Evolutionary conservation across 1,284 basidiomycete species (phyloP).

Genomic region (Salmacisia buchloeana): DNA sequence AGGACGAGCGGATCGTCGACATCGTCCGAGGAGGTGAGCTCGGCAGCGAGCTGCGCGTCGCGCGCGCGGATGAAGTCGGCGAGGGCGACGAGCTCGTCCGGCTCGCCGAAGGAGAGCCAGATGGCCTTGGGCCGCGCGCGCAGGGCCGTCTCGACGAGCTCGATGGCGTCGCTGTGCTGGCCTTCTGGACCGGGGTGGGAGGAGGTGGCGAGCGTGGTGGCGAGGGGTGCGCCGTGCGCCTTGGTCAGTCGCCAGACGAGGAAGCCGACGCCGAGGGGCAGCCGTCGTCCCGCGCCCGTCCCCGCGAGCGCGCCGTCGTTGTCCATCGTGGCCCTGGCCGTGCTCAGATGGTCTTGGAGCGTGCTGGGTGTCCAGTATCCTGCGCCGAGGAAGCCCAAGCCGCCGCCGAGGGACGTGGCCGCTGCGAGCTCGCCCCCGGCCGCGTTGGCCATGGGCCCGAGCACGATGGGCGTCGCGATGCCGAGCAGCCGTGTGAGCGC

Average conservation of each 20-base stretch:
- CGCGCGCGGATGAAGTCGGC: conserved; percentile 21
- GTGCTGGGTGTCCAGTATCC: conserved; percentile 28
- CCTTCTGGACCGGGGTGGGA: conserved; percentile 8
- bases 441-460: conserved; percentile 44
- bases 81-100: conserved; percentile 29
- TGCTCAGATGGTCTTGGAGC: conserved; percentile 14
- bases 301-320: not conserved
- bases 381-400: conserved; percentile 47
- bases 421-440: conserved; percentile 39
- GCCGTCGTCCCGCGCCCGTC: conserved; percentile 11
- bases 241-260: conserved; percentile 38
- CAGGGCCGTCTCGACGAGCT: conserved; percentile 29
- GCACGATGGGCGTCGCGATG: conserved; percentile 29
- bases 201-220: conserved; percentile 11
- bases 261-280: conserved; percentile 40
- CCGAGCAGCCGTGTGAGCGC: conserved; percentile 13
- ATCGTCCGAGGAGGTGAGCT: conserved; percentile 19
- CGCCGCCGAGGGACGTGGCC: conserved; percentile 35
- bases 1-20: conserved; percentile 11
- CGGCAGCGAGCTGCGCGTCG: conserved; percentile 22
- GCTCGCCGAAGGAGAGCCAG: conserved; percentile 43
- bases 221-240: conserved; percentile 23
- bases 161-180: conserved; percentile 10
- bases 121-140: conserved; percentile 29
- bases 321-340: conserved; percentile 19